These are phyloP conservation scores for Choricystis sp. DNA, from an alignment of 139 green algal species.

Conservation along the genomic window DNA sequence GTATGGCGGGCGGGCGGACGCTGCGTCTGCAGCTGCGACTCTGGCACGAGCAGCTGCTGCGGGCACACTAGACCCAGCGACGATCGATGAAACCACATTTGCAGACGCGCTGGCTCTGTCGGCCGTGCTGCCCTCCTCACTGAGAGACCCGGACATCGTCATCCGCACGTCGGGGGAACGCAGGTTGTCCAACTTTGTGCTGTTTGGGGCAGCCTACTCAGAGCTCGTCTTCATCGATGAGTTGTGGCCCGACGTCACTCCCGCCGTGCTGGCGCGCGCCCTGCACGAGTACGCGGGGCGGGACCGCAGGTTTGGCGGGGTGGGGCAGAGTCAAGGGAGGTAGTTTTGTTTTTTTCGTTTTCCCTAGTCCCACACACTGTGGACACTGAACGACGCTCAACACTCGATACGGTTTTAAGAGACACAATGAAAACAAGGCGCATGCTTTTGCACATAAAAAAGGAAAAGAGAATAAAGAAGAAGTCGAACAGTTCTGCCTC, in stretches of 20 bases:
- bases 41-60: constrained; percentile 13
- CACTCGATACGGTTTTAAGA: too few relatives aligned
- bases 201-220: constrained; percentile 47
- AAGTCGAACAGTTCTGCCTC: too few relatives aligned
- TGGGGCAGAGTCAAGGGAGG: neutral
- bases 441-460: too few relatives aligned
- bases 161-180: constrained; percentile 48
- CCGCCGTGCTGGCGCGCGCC: constrained; percentile 18
- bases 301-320: constrained; percentile 29
- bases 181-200: constrained; percentile 51
- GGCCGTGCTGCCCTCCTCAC: neutral
- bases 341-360: constrained; percentile 9
- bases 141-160: constrained; percentile 40
- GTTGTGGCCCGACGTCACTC: constrained; percentile 50
- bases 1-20: constrained; percentile 45
- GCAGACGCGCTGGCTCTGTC: constrained; percentile 7
- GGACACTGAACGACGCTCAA: too few relatives aligned
- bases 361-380: too few relatives aligned
- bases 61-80: constrained; percentile 18
- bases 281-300: constrained; percentile 23
- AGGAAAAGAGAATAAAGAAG: too few relatives aligned
- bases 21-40: constrained; percentile 20
- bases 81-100: constrained; percentile 5
- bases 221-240: constrained; percentile 42
- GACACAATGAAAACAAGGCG: too few relatives aligned